Evolutionary conservation across 768 basidiomycete genomes (phyloP), one percentile per base, ranked within the genome.

Genomic region (Hygrocybe punicea): DNA sequence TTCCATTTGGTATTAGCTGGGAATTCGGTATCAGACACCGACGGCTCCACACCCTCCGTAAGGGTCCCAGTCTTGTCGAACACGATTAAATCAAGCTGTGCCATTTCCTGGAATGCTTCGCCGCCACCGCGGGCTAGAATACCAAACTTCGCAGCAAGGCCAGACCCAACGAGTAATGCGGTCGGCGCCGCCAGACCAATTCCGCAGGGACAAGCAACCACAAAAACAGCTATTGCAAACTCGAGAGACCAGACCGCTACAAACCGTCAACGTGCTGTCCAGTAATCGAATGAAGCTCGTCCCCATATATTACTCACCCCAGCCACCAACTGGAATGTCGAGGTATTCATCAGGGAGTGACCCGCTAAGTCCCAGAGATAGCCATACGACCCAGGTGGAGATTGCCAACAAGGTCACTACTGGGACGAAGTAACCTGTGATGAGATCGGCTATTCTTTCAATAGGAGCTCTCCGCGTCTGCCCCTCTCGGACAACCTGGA

Each of bases 21-120:
- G 1, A 65, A 56, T 45, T 78, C 73, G 53, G 67, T 72, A 62
- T 89, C 79, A 3, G 82, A 82, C 10, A 92, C 89, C 6, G 69
- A 73, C 6, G 85, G 83, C 53, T 85, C 80, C 6, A 78, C 81
- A 11, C 87, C 86, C 57, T 81, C 72, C 1, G 91, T 92, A 23
- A 93, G 70, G 0, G 91, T 93, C 5, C 92, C 91, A 2, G 91
- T 93, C 72, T 94, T 94, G 72, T 94, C 92, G 58, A 93, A 91
- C 2, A 86, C 85, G 40, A 94, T 70, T 16, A 83, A 68, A 61
- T 89, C 85, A 33, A 92, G 75, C 59, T 85, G 81, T 0, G 87
- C 85, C 58, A 89, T 85, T 52, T 90, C 87, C 65, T 92, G 86
- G 69, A 93, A 93, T 0, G 92, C 91, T 69, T 92, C 88, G 7